Conservation (phyloP, 2,329 filamentous ascomycete species). For the Cladosporium colombiae region DNA sequence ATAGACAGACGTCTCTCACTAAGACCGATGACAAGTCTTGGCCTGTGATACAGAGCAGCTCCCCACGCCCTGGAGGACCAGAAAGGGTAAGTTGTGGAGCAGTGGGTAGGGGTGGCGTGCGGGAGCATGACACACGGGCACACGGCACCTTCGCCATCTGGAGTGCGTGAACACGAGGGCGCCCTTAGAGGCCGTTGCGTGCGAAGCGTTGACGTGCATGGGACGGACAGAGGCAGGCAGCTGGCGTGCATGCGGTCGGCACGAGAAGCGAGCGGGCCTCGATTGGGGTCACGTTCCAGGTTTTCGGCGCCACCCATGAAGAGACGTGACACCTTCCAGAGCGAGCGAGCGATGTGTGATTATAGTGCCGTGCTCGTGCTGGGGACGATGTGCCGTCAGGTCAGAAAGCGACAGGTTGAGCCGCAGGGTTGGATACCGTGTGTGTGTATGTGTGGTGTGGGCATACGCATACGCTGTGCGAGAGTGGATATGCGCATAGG, state of each 20-base stretch:
- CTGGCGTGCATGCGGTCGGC: slow-evolving; percentile 2
- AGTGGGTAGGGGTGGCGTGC: slow-evolving; percentile 11
- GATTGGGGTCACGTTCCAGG: slow-evolving; percentile 6
- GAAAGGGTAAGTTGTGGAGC: slow-evolving; percentile 16
- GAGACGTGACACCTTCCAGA: slow-evolving; percentile 16
- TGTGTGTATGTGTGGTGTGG: not conserved
- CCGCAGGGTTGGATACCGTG: not conserved
- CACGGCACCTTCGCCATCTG: not conserved
- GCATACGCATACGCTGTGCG: slow-evolving; percentile 4
- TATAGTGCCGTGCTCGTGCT: not conserved
- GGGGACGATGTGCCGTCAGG: not conserved
- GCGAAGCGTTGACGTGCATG: slow-evolving; percentile 19
- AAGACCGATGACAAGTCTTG: slow-evolving; percentile 20
- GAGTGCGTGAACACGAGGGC: slow-evolving; percentile 15
- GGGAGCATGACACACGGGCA: slow-evolving; percentile 17
- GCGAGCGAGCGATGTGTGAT: not conserved
- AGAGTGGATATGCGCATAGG: not conserved
- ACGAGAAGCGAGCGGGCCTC: slow-evolving; percentile 10
- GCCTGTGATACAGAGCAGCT: slow-evolving; percentile 17
- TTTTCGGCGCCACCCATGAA: slow-evolving; percentile 7
- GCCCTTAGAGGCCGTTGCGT: slow-evolving; percentile 10
- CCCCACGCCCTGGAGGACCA: slow-evolving; percentile 15
- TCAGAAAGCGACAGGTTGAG: not conserved
- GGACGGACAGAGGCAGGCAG: not conserved
- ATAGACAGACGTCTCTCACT: slow-evolving; percentile 7